These are phyloP conservation scores for Fraxinus sp. DNA, from an alignment of 305 asterid genomes.

Conservation along the genomic window DNA sequence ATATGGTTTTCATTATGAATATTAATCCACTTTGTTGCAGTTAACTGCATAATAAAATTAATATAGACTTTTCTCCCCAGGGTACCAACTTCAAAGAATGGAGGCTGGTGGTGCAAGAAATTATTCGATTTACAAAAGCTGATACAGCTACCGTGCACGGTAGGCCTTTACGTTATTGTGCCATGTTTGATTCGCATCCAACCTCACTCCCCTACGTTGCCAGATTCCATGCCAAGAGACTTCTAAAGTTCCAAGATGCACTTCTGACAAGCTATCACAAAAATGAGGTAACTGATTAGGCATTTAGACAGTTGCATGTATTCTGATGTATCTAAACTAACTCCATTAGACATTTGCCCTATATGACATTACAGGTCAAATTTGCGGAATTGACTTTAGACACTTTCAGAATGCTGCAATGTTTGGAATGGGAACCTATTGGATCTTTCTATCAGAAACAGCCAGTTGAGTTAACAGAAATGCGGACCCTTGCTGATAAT, in stretches of 20 bases:
- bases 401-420: conserved; percentile 50
- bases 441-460: conserved; percentile 41
- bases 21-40: not conserved
- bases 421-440: conserved; percentile 55
- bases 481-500: conserved; percentile 33
- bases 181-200: conserved; percentile 41
- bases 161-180: conserved; percentile 47
- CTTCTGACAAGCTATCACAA: conserved; percentile 49
- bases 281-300: conserved; percentile 38
- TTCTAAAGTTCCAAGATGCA: conserved; percentile 49
- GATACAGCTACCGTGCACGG: conserved; percentile 26
- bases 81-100: conserved; percentile 53
- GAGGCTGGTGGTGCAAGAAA: conserved; percentile 49
- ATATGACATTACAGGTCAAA: conserved; percentile 38
- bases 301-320: not conserved
- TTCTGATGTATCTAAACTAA: not conserved
- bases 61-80: conserved; percentile 21
- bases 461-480: conserved; percentile 31
- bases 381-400: conserved; percentile 49
- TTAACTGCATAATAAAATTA: not conserved
- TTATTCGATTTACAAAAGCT: conserved; percentile 40
- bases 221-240: conserved; percentile 54
- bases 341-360: not conserved
- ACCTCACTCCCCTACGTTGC: conserved; percentile 40
- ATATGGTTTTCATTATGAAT: not conserved